Conservation (phyloP, 2,329 filamentous ascomycete genomes). For the Plenodomus biglobosus region DNA sequence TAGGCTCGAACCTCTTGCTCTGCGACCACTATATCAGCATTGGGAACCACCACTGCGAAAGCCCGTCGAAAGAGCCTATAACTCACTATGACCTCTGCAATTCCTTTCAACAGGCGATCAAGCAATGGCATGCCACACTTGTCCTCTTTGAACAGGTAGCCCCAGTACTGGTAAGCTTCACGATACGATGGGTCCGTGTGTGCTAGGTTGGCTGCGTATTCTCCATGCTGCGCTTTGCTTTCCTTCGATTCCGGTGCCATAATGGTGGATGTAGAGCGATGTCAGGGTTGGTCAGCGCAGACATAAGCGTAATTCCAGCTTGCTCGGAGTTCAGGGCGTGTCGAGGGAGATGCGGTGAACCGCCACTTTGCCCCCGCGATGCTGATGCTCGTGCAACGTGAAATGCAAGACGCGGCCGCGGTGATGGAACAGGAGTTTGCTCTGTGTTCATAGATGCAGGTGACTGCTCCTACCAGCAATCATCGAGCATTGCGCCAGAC, state of each 20-base stretch:
- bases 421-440: conserved; percentile 10
- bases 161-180: conserved; percentile 55
- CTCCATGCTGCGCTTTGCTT: conserved; percentile 18
- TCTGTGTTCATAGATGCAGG: conserved; percentile 14
- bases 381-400: conserved; percentile 13
- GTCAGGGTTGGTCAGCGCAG: conserved; percentile 1
- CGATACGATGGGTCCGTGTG: conserved; percentile 33
- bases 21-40: conserved; percentile 16
- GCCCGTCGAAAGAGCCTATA: background rate
- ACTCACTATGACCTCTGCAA: conserved; percentile 52
- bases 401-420: conserved; percentile 4
- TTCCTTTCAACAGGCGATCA: conserved; percentile 50
- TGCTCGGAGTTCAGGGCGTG: conserved; percentile 18
- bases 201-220: conserved; percentile 19
- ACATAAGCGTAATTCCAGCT: conserved; percentile 11
- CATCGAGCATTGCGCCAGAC: conserved; percentile 15
- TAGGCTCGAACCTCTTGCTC: conserved; percentile 48
- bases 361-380: conserved; percentile 5
- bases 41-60: background rate
- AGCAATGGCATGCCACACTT: conserved; percentile 53
- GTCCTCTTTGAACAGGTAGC: conserved; percentile 54
- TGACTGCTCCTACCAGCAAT: conserved; percentile 14
- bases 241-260: conserved; percentile 37
- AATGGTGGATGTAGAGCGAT: conserved; percentile 11
- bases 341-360: conserved; percentile 19